Evolutionary conservation across 192 early-diverging fungal genomes (phyloP).

Genomic region (Rhizophagus sp.): DNA sequence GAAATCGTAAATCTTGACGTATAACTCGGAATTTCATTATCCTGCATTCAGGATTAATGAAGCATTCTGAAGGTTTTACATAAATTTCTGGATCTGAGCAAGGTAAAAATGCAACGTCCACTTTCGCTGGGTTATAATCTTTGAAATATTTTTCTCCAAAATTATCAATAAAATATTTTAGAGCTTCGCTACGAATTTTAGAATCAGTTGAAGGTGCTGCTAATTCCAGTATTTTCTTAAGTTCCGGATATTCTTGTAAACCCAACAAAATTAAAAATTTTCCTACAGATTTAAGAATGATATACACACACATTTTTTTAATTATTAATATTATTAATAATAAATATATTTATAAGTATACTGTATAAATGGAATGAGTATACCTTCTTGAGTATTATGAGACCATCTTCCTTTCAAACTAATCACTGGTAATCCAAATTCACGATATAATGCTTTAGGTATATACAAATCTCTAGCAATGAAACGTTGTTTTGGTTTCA

Average conservation of each 20-base stretch:
- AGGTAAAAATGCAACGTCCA: slow-evolving; percentile 67
- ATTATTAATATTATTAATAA: no score
- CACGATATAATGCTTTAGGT: slow-evolving; percentile 57
- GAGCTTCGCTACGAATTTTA: slow-evolving; percentile 48
- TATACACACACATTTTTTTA: no score
- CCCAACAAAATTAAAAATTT: slow-evolving; percentile 56
- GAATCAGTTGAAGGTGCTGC: slow-evolving; percentile 37
- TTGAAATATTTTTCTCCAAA: slow-evolving; percentile 55
- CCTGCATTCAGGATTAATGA: slow-evolving; percentile 54
- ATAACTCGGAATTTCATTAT: slow-evolving; percentile 72
- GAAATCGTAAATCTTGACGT: slow-evolving; percentile 46
- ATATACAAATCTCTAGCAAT: slow-evolving; percentile 66
- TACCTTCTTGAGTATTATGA: slow-evolving; percentile 33
- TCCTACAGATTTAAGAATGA: slow-evolving; percentile 27
- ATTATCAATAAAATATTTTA: slow-evolving; percentile 75
- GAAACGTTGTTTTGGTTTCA: slow-evolving; percentile 14
- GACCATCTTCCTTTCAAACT: slow-evolving; percentile 63
- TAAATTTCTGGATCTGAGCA: slow-evolving; percentile 39
- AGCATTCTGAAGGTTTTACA: slow-evolving; percentile 64
- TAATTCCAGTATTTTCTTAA: slow-evolving; percentile 41
- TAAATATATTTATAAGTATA: no score
- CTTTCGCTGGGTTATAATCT: slow-evolving; percentile 43
- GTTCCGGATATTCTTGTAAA: slow-evolving; percentile 42
- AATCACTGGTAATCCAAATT: slow-evolving; percentile 66
- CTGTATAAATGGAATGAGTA: no score